Evolutionary conservation across 116 monocot species (phyloP).

Genomic region (Phalaenopsis hybrid): DNA sequence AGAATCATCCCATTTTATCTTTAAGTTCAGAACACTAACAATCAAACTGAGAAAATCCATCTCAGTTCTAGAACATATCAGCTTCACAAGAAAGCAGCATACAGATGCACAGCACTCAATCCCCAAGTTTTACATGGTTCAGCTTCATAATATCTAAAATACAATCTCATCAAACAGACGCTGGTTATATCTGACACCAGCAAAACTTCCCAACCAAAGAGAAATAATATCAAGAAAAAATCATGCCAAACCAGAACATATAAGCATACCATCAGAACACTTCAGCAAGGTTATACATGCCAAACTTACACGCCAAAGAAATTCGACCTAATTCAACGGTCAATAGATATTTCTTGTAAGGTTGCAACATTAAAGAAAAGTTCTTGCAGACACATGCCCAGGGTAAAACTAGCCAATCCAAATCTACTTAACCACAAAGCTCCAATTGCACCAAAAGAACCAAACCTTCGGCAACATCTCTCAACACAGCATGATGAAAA

Average conservation of each 20-base stretch:
- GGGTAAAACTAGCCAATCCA: not conserved
- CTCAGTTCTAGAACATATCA: not conserved
- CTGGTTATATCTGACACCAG: no score
- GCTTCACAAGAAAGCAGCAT: not conserved
- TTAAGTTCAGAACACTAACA: not conserved
- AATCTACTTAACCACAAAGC: not conserved
- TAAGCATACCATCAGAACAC: not conserved
- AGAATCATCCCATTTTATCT: not conserved
- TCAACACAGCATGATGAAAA: not conserved
- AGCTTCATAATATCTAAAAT: no score
- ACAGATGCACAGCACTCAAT: not conserved
- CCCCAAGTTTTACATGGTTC: not conserved
- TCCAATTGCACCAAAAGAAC: not conserved
- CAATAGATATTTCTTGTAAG: not conserved
- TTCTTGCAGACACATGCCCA: not conserved
- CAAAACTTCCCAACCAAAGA: not conserved
- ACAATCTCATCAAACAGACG: not conserved
- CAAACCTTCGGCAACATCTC: not conserved
- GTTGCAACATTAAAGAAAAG: not conserved
- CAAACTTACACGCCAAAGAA: not conserved
- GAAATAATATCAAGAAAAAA: not conserved
- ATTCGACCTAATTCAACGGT: not conserved
- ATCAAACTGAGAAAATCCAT: not conserved
- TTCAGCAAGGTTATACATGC: not conserved
- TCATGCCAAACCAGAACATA: not conserved